A percentile compares a stretch with the other conserved stretches of the same genome.
Evolutionary conservation across 2,329 filamentous ascomycete genomes (phyloP).

Genomic region (Ophiostoma montium): DNA sequence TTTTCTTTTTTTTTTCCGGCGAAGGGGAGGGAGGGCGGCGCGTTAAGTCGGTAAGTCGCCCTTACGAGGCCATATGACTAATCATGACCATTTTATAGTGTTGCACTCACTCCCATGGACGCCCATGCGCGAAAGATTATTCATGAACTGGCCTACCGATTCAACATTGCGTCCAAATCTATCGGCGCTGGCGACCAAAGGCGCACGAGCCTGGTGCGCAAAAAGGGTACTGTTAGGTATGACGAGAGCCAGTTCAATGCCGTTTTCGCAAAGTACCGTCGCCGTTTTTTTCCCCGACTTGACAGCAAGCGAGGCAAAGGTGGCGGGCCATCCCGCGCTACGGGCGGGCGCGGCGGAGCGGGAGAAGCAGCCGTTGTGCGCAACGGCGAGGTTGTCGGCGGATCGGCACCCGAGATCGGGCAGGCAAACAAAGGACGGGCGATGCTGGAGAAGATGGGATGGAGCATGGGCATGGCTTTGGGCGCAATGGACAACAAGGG

Average conservation of each 20-base stretch:
- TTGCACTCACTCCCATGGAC: conserved; percentile 73
- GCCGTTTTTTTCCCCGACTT: conserved; percentile 41
- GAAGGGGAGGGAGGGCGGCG: too few relatives aligned
- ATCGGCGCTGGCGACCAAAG: conserved; percentile 58
- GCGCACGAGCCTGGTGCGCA: conserved; percentile 66
- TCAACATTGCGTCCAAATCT: conserved; percentile 76
- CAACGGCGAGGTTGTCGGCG: conserved; percentile 82
- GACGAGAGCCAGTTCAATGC: conserved; percentile 40
- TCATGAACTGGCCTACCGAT: conserved; percentile 61
- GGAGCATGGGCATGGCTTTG: conserved; percentile 73
- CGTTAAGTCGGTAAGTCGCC: too few relatives aligned
- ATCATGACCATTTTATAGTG: conserved; percentile 10
- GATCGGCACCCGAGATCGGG: conserved; percentile 69
- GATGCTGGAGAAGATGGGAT: conserved; percentile 96
- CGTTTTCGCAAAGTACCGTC: conserved; percentile 30
- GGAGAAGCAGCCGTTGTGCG: conserved; percentile 38
- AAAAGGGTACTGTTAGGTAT: conserved; percentile 48
- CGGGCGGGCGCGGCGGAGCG: conserved; percentile 16
- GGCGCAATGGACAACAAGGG: conserved; percentile 76
- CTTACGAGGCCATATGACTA: background rate
- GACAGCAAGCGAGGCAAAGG: conserved; percentile 20
- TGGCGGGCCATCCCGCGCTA: conserved; percentile 8
- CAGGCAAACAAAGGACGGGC: conserved; percentile 68
- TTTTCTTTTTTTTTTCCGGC: background rate
- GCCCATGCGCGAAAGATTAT: conserved; percentile 62